These are phyloP conservation scores for Nemophila menziesii DNA, from an alignment of 257 asterid genomes.

Conservation along the genomic window DNA sequence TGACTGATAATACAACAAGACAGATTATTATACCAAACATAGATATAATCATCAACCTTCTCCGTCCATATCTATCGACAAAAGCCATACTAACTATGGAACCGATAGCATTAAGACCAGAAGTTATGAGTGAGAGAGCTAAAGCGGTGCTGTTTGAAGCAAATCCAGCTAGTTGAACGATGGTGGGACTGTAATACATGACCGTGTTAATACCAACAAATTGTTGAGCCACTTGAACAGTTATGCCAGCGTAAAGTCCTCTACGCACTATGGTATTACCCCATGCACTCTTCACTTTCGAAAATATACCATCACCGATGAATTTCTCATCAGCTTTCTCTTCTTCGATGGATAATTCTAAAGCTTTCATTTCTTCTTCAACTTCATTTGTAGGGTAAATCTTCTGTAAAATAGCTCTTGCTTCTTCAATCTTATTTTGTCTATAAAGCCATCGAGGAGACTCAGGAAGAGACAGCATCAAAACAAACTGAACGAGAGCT, in stretches of 20 bases:
- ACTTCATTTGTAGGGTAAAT: constrained; percentile 62
- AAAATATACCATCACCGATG: constrained; percentile 13
- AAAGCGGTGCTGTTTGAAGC: constrained; percentile 68
- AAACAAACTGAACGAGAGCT: constrained; percentile 46
- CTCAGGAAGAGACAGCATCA: constrained; percentile 75
- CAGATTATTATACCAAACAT: constrained; percentile 52
- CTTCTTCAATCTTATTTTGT: constrained; percentile 50
- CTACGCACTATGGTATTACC: constrained; percentile 48
- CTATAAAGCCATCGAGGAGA: constrained; percentile 83
- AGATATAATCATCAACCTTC: constrained; percentile 58
- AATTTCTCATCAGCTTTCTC: constrained; percentile 42
- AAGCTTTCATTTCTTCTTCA: constrained; percentile 51
- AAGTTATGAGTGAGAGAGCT: constrained; percentile 63
- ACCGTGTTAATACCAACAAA: constrained; percentile 83
- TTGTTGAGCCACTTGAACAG: constrained; percentile 77
- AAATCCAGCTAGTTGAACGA: constrained; percentile 65
- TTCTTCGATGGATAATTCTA: constrained; percentile 43
- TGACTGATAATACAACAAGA: constrained; percentile 34
- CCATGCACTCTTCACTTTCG: constrained; percentile 36
- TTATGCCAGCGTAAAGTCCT: constrained; percentile 68
- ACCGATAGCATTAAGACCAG: constrained; percentile 66
- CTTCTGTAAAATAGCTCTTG: constrained; percentile 52
- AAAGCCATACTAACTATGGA: constrained; percentile 51
- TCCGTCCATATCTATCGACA: constrained; percentile 59
- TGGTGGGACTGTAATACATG: constrained; percentile 84